These are phyloP conservation scores for Phytophthora fragariaefolia DNA, from an alignment of 352 stramenopile genomes.

Conservation along the genomic window DNA sequence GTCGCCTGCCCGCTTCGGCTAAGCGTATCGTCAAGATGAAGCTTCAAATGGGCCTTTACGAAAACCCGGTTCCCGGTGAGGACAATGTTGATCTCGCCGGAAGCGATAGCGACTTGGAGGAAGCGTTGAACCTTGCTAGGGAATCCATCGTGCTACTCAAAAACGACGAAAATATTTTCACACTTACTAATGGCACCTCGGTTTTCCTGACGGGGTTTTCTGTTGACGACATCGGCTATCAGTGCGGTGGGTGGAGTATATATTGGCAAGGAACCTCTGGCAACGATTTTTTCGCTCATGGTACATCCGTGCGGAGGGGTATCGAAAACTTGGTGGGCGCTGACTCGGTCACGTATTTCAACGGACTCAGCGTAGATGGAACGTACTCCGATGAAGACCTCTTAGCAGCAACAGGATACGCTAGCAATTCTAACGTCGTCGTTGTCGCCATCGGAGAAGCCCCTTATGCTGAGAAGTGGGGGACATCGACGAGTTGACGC, in stretches of 20 bases:
- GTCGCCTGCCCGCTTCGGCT: slow-evolving; percentile 53
- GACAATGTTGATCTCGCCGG: slow-evolving; percentile 52
- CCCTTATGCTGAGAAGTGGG: slow-evolving; percentile 70
- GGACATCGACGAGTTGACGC: slow-evolving; percentile 78
- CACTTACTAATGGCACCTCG: slow-evolving; percentile 32
- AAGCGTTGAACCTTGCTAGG: slow-evolving; percentile 60
- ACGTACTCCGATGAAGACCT: slow-evolving; percentile 38
- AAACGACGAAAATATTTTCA: slow-evolving; percentile 63
- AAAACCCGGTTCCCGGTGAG: slow-evolving; percentile 53
- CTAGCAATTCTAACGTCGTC: slow-evolving; percentile 29
- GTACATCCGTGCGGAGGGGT: slow-evolving; percentile 38
- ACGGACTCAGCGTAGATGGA: slow-evolving; percentile 35
- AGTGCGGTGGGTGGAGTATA: slow-evolving; percentile 80
- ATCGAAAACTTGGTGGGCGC: slow-evolving; percentile 32
- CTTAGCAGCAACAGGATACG: slow-evolving; percentile 26
- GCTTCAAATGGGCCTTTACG: slow-evolving; percentile 63
- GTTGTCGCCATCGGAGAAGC: slow-evolving; percentile 44
- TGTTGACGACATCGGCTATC: slow-evolving; percentile 59
- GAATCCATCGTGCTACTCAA: slow-evolving; percentile 83
- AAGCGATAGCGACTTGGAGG: slow-evolving; percentile 42
- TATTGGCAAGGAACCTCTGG: slow-evolving; percentile 83
- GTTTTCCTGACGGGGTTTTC: slow-evolving; percentile 72
- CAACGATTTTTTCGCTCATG: slow-evolving; percentile 59
- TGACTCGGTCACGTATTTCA: slow-evolving; percentile 40
- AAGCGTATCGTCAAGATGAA: slow-evolving; percentile 76